Evolutionary conservation across 2,329 filamentous ascomycete genomes (phyloP), one percentile per base, ranked within the genome.

Genomic region (Penicillium sp.): DNA sequence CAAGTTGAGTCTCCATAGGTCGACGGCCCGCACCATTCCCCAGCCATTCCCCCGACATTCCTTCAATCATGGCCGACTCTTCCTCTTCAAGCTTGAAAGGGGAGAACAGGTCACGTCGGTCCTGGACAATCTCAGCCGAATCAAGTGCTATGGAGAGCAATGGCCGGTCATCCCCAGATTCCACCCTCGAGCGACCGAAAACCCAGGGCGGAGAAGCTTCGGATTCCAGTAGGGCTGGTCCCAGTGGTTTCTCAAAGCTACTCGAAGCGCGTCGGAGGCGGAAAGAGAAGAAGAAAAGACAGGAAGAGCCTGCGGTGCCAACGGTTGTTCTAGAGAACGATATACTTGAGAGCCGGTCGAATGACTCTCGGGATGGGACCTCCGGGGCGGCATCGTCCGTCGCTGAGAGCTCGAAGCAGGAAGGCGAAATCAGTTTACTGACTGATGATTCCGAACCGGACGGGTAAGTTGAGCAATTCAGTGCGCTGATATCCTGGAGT

Each of bases 221-320:
- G 41, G 69, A 69, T 55, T 64, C 67, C 55, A 62, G 62, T 43
- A 72, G 71, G 59, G 65, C 68, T 53, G 64, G 64, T 36, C 55
- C 65, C 39, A 74, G 70, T 56, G 75, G 77, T 45, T 72, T 83
- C 54, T 76, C 79, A 10, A 79, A 76, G 56, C 65, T 82, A 48
- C 72, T 80, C 45, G 65, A 71, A 22, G 66, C 69, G 27, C 67
- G 70, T 41, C 65, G 67, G 29, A 70, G 68, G 62, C 74, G 74
- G 49, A 76, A 74, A 56, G 74, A 76, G 58, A 64, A 61, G 27
- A 56, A 60, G 41, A 62, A 65, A 16, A 60, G 55, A 36, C 42
- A 49, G 7, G 63, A 66, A 18, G 64, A 62, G 34, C 49, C 59
- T 3, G 46, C 62, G 3, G 54, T 62, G 8, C 58, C 60, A 10